Percentiles rank a stretch among this genome's conserved stretches.
Conservation (phyloP, 139 green algal species). For the Haematococcus lacustris region DNA sequence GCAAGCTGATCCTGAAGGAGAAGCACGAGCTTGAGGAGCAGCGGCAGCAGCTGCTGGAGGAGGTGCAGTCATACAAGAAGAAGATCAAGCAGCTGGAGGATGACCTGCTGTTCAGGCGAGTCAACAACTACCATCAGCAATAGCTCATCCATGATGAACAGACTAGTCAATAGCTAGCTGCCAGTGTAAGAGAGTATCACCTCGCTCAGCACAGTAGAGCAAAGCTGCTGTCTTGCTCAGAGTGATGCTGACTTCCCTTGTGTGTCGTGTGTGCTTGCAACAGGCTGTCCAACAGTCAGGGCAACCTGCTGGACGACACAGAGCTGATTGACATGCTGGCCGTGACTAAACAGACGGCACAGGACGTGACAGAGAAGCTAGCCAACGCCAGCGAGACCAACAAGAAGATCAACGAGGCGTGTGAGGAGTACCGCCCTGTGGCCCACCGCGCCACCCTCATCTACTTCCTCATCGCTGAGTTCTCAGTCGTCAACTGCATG, state of each 20-base stretch:
- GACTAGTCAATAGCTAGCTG: no score
- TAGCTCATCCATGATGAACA: no score
- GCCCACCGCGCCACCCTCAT: constrained; percentile 82
- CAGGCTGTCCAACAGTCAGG: constrained; percentile 32
- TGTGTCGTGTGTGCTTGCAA: background rate
- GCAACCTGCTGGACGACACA: constrained; percentile 94
- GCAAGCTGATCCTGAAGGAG: constrained; percentile 90
- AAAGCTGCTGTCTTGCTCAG: constrained; percentile 12
- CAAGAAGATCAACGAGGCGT: constrained; percentile 87
- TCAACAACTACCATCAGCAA: no score
- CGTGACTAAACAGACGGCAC: constrained; percentile 85
- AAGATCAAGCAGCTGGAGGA: constrained; percentile 94
- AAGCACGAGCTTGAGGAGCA: constrained; percentile 93
- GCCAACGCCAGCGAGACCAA: constrained; percentile 83
- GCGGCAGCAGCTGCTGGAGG: constrained; percentile 76
- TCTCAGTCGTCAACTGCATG: constrained; percentile 90
- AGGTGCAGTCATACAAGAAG: constrained; percentile 87
- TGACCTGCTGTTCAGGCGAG: constrained; percentile 77
- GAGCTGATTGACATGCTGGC: constrained; percentile 92
- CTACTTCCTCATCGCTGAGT: constrained; percentile 94
- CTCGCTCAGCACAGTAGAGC: no score
- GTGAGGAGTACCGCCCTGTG: constrained; percentile 89
- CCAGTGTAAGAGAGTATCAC: no score
- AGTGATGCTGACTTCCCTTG: background rate
- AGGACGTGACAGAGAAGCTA: constrained; percentile 84